Percentiles rank a stretch among this genome's conserved stretches.
phyloP scores from a whole-genome alignment of 73 alveolate species.

The Paramecium octaurelia region DNA sequence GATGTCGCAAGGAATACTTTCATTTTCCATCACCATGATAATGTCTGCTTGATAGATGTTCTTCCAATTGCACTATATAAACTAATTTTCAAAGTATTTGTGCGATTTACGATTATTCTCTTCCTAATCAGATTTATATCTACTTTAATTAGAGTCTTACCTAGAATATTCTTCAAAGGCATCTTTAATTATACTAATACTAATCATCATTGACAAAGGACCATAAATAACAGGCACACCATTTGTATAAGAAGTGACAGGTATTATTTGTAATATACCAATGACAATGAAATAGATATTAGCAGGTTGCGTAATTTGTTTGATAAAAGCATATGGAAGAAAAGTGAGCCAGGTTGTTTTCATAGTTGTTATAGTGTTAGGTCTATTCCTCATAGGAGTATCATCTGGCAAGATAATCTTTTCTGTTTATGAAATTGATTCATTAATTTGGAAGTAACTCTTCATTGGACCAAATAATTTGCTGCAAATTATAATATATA shows the following conservation, averaged over 20 bases:
- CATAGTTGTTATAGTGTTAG: slow-evolving; percentile 63
- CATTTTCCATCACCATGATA: slow-evolving; percentile 61
- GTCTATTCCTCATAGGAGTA: background rate
- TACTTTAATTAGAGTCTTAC: slow-evolving; percentile 39
- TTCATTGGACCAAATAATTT: background rate
- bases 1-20: slow-evolving; percentile 75
- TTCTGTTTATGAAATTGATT: background rate
- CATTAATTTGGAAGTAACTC: background rate
- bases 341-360: slow-evolving; percentile 79
- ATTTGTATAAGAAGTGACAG: slow-evolving; percentile 54
- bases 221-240: slow-evolving; percentile 54
- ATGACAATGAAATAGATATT: slow-evolving; percentile 74
- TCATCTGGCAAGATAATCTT: background rate
- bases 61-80: background rate
- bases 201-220: slow-evolving; percentile 76
- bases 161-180: slow-evolving; percentile 93
- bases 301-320: slow-evolving; percentile 72
- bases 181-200: slow-evolving; percentile 87
- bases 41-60: slow-evolving; percentile 33
- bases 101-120: slow-evolving; percentile 73
- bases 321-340: slow-evolving; percentile 76
- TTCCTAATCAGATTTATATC: slow-evolving; percentile 76
- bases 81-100: background rate
- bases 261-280: slow-evolving; percentile 65
- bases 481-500: background rate